A percentile compares a stretch with the other conserved stretches of the same genome.
Evolutionary conservation across 2,329 filamentous ascomycete species (phyloP).

Genomic region (Boeremia exigua): DNA sequence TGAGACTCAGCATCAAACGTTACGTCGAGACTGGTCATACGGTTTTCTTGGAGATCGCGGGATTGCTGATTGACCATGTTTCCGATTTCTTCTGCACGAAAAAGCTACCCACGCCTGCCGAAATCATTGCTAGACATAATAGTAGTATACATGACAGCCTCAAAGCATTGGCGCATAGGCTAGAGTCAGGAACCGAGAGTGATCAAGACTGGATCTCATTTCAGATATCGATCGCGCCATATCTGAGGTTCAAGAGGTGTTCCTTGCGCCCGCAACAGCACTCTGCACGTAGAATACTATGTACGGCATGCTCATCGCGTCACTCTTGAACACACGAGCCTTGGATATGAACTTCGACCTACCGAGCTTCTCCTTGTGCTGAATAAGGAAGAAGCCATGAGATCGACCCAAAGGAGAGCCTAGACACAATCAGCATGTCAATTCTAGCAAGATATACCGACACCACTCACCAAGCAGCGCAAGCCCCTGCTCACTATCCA

Average conservation of each 20-base stretch:
- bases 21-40: conserved; percentile 13
- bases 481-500: conserved; percentile 23
- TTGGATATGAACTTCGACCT: neutral
- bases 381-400: neutral
- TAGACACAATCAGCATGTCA: neutral
- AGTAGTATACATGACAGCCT: neutral
- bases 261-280: neutral
- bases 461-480: conserved; percentile 19
- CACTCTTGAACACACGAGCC: neutral
- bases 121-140: neutral
- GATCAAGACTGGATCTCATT: too few species aligned
- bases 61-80: neutral
- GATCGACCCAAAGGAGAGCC: neutral
- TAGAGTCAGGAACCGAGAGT: too few species aligned
- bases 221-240: too few species aligned
- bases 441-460: neutral
- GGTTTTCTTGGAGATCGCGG: neutral
- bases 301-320: neutral
- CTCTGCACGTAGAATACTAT: neutral
- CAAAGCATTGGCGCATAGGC: neutral
- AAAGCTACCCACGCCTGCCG: neutral
- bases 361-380: neutral
- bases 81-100: neutral
- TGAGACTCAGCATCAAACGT: neutral
- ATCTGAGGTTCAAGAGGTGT: too few species aligned